Conservation (phyloP, 208 protist species). For the Blechomonas ayalai region DNA sequence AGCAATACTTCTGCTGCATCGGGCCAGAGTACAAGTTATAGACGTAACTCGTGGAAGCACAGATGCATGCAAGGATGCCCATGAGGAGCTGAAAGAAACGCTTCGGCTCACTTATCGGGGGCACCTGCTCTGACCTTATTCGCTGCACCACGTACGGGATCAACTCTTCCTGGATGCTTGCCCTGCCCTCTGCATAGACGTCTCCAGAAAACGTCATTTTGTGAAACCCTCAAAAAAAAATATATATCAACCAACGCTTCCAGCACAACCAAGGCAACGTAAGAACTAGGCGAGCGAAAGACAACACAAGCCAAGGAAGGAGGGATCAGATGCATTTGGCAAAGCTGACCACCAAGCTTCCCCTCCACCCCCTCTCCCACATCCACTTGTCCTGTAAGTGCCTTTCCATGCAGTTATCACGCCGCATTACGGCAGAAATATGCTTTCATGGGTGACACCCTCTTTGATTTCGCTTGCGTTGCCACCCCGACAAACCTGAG, state of each 20-base stretch:
- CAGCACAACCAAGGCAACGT: background rate
- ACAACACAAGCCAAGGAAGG: background rate
- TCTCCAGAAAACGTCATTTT: conserved; percentile 12
- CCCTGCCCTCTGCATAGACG: conserved; percentile 17
- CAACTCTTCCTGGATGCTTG: conserved; percentile 14
- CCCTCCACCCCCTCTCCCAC: background rate
- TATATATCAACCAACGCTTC: background rate
- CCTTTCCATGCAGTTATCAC: background rate
- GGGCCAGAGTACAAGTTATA: conserved; percentile 75
- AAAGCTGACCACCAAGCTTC: conserved; percentile 3
- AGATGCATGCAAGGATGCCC: conserved; percentile 49
- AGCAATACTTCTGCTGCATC: conserved; percentile 60
- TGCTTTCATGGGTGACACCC: conserved; percentile 1
- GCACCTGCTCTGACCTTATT: background rate
- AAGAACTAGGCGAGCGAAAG: background rate
- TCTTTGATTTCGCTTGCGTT: too few species aligned
- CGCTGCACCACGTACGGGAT: conserved; percentile 12
- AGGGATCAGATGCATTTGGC: background rate
- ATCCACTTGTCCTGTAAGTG: background rate
- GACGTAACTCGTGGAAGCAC: conserved; percentile 51
- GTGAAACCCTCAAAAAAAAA: background rate
- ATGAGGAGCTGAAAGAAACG: conserved; percentile 64
- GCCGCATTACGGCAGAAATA: background rate
- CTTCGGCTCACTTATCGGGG: conserved; percentile 46
- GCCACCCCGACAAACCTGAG: too few species aligned